These are phyloP conservation scores for Erythrophleum fordii DNA, from an alignment of 306 rosid species.

Conservation along the genomic window DNA sequence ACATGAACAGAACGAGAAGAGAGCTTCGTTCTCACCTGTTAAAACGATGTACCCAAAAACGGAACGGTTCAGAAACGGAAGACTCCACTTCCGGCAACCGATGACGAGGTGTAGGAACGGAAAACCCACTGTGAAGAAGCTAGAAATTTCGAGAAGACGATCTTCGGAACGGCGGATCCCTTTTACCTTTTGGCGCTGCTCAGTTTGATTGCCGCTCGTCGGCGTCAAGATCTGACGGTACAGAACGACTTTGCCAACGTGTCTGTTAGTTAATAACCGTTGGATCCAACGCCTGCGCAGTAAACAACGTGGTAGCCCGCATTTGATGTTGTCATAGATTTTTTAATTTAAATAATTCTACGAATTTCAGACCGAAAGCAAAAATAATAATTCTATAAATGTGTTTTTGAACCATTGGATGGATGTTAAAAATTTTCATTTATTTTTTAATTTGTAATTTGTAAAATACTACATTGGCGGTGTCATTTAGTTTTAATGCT, in stretches of 20 bases:
- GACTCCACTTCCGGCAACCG: background rate
- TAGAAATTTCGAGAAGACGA: constrained; percentile 24
- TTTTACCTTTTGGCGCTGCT: background rate
- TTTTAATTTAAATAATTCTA: no score
- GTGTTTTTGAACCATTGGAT: no score
- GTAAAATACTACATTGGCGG: no score
- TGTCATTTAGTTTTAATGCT: no score
- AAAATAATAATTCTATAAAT: no score
- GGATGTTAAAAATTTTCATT: no score
- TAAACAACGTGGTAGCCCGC: background rate
- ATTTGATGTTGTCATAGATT: background rate
- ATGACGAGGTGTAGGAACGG: background rate
- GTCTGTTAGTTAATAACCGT: background rate
- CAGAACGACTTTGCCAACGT: background rate
- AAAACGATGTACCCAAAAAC: background rate
- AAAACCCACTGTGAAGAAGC: background rate
- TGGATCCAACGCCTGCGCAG: background rate
- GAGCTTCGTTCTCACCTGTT: constrained; percentile 27
- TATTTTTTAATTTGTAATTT: no score
- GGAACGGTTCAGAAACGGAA: background rate
- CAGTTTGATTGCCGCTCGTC: background rate
- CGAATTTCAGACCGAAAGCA: no score
- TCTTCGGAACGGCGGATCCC: background rate
- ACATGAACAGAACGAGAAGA: background rate
- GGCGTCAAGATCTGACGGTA: constrained; percentile 27